These are phyloP conservation scores for Linum trigynum DNA, from an alignment of 345 rosid species.

Conservation along the genomic window DNA sequence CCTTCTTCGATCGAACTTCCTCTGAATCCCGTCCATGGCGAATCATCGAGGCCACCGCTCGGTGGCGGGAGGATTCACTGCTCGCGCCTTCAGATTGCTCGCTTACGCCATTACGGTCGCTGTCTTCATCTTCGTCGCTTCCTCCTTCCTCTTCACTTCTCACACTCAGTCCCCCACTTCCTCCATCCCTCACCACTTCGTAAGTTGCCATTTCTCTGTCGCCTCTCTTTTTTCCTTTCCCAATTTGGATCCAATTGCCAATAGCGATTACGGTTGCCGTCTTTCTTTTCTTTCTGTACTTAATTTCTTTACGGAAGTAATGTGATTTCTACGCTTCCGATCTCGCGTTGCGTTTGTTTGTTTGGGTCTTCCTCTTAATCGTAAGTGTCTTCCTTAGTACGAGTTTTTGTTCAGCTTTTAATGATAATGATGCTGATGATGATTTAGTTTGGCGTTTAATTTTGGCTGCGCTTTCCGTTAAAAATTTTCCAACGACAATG, in stretches of 20 bases:
- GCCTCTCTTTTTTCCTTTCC: neutral
- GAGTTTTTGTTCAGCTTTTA: too few species aligned
- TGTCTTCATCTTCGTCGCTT: conserved; percentile 39
- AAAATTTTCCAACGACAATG: neutral
- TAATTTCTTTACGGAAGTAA: too few species aligned
- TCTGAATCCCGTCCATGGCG: conserved; percentile 35
- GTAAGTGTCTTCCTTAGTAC: too few species aligned
- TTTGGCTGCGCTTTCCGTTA: neutral
- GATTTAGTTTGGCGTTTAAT: neutral
- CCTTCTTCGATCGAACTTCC: neutral
- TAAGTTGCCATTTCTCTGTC: conserved; percentile 21
- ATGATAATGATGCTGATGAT: neutral
- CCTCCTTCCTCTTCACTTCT: conserved; percentile 44
- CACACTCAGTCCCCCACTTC: conserved; percentile 32
- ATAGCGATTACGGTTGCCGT: too few species aligned
- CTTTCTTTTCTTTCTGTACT: too few species aligned
- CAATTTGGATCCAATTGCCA: neutral
- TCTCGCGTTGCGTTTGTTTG: too few species aligned
- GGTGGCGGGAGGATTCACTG: conserved; percentile 19
- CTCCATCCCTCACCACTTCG: conserved; percentile 38
- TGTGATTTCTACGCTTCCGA: too few species aligned
- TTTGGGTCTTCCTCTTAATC: too few species aligned
- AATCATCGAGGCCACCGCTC: conserved; percentile 31
- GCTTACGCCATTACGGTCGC: conserved; percentile 35
- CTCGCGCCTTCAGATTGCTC: conserved; percentile 32